Percentiles rank a stretch among this genome's conserved stretches.
Conservation (phyloP, 129 eudicot species). For the Helianthus tuberosus region DNA sequence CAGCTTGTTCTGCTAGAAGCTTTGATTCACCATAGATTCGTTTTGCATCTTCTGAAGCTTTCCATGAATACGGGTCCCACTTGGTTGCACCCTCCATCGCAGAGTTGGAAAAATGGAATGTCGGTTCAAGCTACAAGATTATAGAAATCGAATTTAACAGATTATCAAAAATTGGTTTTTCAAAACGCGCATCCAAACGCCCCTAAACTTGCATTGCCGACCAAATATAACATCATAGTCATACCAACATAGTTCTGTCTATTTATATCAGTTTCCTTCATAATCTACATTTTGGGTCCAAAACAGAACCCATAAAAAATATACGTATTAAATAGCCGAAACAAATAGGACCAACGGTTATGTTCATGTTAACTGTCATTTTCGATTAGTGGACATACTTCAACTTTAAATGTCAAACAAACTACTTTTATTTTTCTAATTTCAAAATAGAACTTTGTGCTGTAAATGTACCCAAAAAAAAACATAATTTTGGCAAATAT, state of each 20-base stretch:
- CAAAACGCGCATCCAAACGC: conserved; percentile 9
- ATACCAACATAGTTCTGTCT: not conserved
- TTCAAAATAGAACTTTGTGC: not conserved
- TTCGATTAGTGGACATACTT: not conserved
- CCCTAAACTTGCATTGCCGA: conserved; percentile 11
- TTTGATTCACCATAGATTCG: conserved; percentile 45
- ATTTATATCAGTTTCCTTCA: conserved; percentile 1
- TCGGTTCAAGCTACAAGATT: conserved; percentile 55
- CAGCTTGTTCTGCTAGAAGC: conserved; percentile 47
- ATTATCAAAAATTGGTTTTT: not conserved
- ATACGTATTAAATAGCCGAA: not conserved
- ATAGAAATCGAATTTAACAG: not conserved
- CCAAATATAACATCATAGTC: conserved; percentile 3
- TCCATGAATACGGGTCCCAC: conserved; percentile 81
- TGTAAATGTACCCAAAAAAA: not conserved
- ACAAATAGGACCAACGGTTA: conserved; percentile 4
- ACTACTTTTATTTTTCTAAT: not conserved
- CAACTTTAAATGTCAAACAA: conserved; percentile 4
- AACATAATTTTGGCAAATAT: not conserved
- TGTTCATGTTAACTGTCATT: not conserved
- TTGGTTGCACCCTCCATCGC: conserved; percentile 98
- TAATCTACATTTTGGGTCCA: not conserved
- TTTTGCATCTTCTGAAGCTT: conserved; percentile 49
- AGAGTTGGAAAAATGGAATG: conserved; percentile 60
- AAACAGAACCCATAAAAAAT: not conserved